Base-by-base conservation (phyloP, 768 basidiomycete genomes). In the Coprinellus aureogranulatus region DNA sequence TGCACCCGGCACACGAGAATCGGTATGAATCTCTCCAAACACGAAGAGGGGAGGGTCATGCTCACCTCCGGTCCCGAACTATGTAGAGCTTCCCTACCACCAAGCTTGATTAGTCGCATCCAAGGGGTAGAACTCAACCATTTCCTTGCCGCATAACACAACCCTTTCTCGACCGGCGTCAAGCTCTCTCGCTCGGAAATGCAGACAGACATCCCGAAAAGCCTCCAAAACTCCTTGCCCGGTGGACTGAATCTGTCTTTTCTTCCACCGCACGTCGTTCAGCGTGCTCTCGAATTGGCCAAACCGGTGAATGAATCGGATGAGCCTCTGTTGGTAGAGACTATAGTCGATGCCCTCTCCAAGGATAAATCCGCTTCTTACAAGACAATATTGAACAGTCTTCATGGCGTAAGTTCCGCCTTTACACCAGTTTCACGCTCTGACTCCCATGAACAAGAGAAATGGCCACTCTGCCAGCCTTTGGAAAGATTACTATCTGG, bases 401-500 rank as follows among this genome's bases (percentile, higher is more conserved):
- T 90, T 18, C 87, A 89, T 64, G 84, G 85, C 30, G 88, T 88
- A 66, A 62, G 83, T 69, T 34, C 14, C 25, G 6, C n/a, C 40
- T 27, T 34, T 57, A 28, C 59, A 58, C 59, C 56, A 8, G 27
- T 14, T 14, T 27, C n/a, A 56, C 46, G 54, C 64, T 66, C 67
- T n/a, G 67, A 55, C 25, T 41, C 39, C 26, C 50, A 37, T 20
- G 30, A 16, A 45, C 12, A 56, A 83, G 82, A 77, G 66, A 67
- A 78, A 78, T 57, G 76, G 75, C 4, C 80, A 82, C 65, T 76
- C 79, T 18, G 80, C 87, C 37, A 84, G 77, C 66, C 70, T 87
- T 23, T 91, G 89, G 89, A 90, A 90, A 65, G 89, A 91, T 63
- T 89, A 89, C 65, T 91, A 87, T 62, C 77, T 91, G 16, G 87